Base-by-base conservation (phyloP, 495 filamentous ascomycete species). In the Penicillium cinerascens region DNA sequence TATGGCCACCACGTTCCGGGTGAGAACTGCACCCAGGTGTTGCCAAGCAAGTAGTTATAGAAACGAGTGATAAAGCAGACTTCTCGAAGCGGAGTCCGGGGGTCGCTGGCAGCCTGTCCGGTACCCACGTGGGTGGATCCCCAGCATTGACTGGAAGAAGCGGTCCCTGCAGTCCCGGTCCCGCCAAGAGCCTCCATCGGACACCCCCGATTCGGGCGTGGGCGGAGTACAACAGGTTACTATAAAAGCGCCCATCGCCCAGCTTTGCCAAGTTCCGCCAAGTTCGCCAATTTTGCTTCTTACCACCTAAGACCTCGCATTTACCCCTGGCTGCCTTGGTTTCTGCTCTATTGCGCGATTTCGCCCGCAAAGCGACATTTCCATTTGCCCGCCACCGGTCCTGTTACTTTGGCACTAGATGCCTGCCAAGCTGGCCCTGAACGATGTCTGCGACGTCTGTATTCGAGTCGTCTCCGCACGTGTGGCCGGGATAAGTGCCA, bases 221-320 rank as follows among this genome's bases (percentile, higher is more conserved):
- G 13, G 11, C 3, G 10, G 2, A 33, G 9, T 33, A 33, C 2
- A 10, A 4, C 6, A 13, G 1, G 3, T 15, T 33, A 33, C 10
- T 42, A 55, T 20, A 39, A 46, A 45, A 44, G 10, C 7, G 22
- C n/a, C 47, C 46, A 36, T 40, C 23, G 52, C 47, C 52, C 52
- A 59, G 52, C 29, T 44, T 45, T 52, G 58, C 58, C 58, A 60
- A 60, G 58, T 45, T 44, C 45, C 43, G 58, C 58, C 58, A 60
- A 56, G 58, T 37, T 54, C 46, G 42, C 53, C 49, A 44, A 56
- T 46, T 55, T 54, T 48, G 53, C 50, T 56, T 56, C 47, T 21
- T 26, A 29, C 15, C 29, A 33, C 8, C 29, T 11, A 33, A 33
- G 29, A 8, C 29, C 29, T 10, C 29, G 11, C 8, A 29, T 39